Percentiles rank a stretch among this genome's conserved stretches.
phyloP scores from a whole-genome alignment of 352 stramenopile genomes.

The Phytophthora pluvialis region DNA sequence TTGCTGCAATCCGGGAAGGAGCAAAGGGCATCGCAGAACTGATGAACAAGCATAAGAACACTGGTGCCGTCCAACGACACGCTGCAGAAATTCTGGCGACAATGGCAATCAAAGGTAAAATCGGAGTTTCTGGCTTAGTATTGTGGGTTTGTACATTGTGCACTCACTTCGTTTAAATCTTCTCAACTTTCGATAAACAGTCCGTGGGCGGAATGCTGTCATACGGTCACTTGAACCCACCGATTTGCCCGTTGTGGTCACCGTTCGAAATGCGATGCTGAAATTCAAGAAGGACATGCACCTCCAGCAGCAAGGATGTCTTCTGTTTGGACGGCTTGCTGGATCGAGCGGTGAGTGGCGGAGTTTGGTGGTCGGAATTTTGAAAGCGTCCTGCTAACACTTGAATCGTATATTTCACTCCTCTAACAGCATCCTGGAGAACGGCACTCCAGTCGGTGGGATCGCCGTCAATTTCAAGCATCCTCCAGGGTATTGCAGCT shows the following conservation, averaged over 20 bases:
- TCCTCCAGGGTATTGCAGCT: conserved; percentile 26
- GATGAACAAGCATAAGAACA: conserved; percentile 51
- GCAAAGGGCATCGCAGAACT: conserved; percentile 36
- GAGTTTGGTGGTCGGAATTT: neutral
- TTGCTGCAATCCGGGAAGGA: conserved; percentile 22
- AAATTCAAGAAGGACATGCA: conserved; percentile 56
- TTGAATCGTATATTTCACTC: neutral
- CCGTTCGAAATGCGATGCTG: conserved; percentile 47
- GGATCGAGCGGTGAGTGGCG: conserved; percentile 29
- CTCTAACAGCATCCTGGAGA: conserved; percentile 42
- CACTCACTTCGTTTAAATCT: neutral
- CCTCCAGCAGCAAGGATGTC: conserved; percentile 43
- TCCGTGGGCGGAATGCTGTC: neutral
- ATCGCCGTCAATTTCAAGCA: conserved; percentile 28
- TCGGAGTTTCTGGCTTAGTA: neutral
- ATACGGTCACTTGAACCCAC: conserved; percentile 27
- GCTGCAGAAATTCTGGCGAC: conserved; percentile 50
- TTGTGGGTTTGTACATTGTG: neutral
- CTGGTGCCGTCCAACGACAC: conserved; percentile 46
- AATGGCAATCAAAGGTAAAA: conserved; percentile 47
- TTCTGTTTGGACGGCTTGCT: conserved; percentile 58
- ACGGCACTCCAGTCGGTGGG: conserved; percentile 26
- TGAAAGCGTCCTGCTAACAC: conserved; percentile 3
- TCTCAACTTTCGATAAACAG: neutral
- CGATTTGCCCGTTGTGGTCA: conserved; percentile 35